Percentiles rank a stretch among this genome's conserved stretches.
Conservation (phyloP, 305 asterid species). For the Fraxinus floribunda region DNA sequence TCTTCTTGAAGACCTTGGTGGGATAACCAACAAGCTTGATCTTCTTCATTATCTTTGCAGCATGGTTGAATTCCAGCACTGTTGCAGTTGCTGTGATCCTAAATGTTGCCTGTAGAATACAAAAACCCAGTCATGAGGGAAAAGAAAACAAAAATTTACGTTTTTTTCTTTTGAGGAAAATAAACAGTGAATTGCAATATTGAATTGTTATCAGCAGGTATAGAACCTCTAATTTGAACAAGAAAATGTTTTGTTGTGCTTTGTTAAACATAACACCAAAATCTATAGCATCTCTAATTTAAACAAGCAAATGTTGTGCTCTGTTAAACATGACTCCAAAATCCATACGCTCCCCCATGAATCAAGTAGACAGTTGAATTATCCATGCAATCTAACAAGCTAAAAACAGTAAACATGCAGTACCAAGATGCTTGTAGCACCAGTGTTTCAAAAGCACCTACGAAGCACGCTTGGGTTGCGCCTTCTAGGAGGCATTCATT, state of each 20-base stretch:
- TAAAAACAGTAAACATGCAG: neutral
- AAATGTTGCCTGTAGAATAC: slow-evolving; percentile 65
- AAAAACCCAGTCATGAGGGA: slow-evolving; percentile 2
- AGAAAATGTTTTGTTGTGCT: neutral
- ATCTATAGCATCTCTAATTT: neutral
- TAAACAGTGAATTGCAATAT: neutral
- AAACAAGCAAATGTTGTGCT: neutral
- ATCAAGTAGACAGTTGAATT: neutral
- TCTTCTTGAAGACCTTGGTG: slow-evolving; percentile 86
- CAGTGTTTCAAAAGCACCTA: neutral
- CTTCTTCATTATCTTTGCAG: slow-evolving; percentile 81
- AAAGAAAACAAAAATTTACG: neutral
- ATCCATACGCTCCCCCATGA: neutral
- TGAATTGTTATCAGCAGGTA: neutral
- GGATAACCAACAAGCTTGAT: slow-evolving; percentile 90
- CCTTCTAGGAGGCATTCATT: neutral
- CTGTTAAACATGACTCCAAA: neutral
- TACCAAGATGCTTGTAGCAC: neutral
- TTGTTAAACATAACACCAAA: neutral
- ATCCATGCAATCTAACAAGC: neutral
- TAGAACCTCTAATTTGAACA: neutral
- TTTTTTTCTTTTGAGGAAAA: neutral
- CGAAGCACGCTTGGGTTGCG: neutral
- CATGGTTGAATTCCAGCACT: slow-evolving; percentile 90
- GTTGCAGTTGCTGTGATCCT: slow-evolving; percentile 94